These are phyloP conservation scores for Lachancea waltii DNA, from an alignment of 805 yeast species.

Conservation along the genomic window DNA sequence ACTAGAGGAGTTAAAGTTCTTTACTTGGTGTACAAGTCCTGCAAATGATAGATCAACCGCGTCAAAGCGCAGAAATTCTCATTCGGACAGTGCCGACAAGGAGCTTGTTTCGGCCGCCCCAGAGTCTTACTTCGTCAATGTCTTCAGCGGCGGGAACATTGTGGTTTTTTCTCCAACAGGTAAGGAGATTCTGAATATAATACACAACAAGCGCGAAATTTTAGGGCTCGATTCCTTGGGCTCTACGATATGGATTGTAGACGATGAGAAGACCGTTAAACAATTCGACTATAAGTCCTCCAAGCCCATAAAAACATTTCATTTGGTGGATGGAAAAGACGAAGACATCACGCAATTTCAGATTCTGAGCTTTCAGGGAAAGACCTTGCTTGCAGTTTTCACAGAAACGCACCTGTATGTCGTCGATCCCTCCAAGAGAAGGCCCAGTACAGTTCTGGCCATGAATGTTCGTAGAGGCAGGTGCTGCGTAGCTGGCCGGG, in stretches of 20 bases:
- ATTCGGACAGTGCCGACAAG: neutral
- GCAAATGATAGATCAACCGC: conserved; percentile 2
- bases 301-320: conserved; percentile 33
- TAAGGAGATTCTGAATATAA: conserved; percentile 32
- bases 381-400: conserved; percentile 26
- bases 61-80: conserved; percentile 1
- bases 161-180: conserved; percentile 31
- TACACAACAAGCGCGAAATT: conserved; percentile 33
- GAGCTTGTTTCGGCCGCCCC: neutral
- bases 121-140: conserved; percentile 28
- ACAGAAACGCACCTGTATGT: conserved; percentile 46
- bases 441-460: conserved; percentile 20
- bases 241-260: conserved; percentile 32
- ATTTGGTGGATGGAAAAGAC: conserved; percentile 28
- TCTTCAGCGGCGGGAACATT: conserved; percentile 26
- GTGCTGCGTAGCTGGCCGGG: conserved; percentile 13
- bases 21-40: conserved; percentile 26
- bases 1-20: conserved; percentile 20
- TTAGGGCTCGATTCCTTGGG: conserved; percentile 34
- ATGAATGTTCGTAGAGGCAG: conserved; percentile 1
- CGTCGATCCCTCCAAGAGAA: conserved; percentile 49
- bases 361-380: conserved; percentile 16
- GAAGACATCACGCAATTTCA: conserved; percentile 29
- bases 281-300: conserved; percentile 27
- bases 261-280: conserved; percentile 30